Conservation (phyloP, 2,329 filamentous ascomycete species). For the Pestalotiopsis sp. region DNA sequence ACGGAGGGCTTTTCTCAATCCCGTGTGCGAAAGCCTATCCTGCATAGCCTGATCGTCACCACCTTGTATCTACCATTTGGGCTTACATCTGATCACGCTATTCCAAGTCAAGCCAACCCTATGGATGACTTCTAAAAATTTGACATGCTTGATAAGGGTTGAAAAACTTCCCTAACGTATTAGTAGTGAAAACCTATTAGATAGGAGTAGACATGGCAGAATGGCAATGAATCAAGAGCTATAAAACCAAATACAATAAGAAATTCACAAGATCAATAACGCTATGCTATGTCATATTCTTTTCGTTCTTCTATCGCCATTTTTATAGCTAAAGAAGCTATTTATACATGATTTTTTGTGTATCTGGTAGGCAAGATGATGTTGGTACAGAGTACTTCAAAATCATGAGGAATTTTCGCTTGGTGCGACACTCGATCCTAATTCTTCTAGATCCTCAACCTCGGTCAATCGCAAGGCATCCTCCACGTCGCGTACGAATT, state of each 20-base stretch:
- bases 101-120: no score
- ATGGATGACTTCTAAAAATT: no score
- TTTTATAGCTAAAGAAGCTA: neutral
- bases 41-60: no score
- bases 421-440: slow-evolving; percentile 12
- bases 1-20: no score
- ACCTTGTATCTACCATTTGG: no score
- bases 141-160: no score
- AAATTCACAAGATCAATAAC: neutral
- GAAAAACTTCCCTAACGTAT: no score
- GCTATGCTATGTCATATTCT: neutral
- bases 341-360: neutral
- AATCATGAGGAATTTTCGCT: slow-evolving; percentile 5
- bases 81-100: no score
- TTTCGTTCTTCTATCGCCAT: neutral
- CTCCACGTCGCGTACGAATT: slow-evolving; percentile 83
- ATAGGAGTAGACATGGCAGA: neutral
- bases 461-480: slow-evolving; percentile 85
- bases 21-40: no score
- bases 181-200: neutral
- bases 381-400: neutral
- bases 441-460: slow-evolving; percentile 50
- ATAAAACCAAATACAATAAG: neutral
- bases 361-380: neutral
- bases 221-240: neutral